These are phyloP conservation scores for Botrytis deweyae DNA, from an alignment of 2,329 filamentous ascomycete species.

Conservation along the genomic window DNA sequence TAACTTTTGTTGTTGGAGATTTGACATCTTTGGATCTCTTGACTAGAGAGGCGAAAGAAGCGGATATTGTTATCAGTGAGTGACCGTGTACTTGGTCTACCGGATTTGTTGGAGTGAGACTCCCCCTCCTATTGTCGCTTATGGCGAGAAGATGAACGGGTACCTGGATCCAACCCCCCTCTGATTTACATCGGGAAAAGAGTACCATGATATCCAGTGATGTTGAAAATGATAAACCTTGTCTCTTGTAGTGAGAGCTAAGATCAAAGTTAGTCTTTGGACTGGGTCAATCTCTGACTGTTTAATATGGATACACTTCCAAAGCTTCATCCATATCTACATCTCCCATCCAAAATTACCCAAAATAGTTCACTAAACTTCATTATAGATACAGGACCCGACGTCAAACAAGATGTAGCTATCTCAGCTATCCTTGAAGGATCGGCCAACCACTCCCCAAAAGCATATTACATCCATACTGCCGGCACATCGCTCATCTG, in stretches of 20 bases:
- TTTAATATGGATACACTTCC: neutral
- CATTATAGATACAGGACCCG: slow-evolving; percentile 20
- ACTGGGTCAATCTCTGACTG: neutral
- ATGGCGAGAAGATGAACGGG: neutral
- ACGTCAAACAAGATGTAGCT: slow-evolving; percentile 13
- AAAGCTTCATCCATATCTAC: no score
- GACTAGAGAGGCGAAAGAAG: slow-evolving; percentile 11
- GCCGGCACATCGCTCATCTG: slow-evolving; percentile 22
- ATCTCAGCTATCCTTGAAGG: slow-evolving; percentile 24
- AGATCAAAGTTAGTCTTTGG: neutral
- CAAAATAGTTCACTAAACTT: neutral
- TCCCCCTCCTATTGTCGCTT: neutral
- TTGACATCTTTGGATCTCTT: slow-evolving; percentile 20
- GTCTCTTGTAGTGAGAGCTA: neutral
- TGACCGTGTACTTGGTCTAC: neutral
- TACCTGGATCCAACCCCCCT: neutral
- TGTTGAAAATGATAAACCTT: neutral
- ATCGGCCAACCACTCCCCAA: neutral
- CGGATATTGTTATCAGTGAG: slow-evolving; percentile 26
- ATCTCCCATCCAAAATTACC: neutral
- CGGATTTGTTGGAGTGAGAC: neutral
- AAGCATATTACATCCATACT: slow-evolving; percentile 26
- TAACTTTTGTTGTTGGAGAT: slow-evolving; percentile 20
- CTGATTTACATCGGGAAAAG: no score
- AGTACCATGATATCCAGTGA: neutral